A percentile compares a stretch with the other conserved stretches of the same genome.
These are phyloP conservation scores for Heliosperma pusillum DNA, from an alignment of 148 eudicot species.

Conservation along the genomic window DNA sequence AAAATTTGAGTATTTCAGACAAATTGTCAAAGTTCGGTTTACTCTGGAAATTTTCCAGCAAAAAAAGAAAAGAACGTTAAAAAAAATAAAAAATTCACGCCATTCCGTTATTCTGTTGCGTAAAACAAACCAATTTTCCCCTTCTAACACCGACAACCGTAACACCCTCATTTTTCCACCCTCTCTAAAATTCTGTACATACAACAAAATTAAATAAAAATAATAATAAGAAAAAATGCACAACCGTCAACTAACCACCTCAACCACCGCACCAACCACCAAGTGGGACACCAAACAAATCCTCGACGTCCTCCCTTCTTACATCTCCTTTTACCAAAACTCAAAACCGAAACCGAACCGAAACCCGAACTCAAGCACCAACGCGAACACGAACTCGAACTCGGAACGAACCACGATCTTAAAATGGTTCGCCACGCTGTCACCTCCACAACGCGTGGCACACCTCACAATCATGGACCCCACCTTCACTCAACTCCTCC, in stretches of 20 bases:
- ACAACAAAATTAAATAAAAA: too few species aligned
- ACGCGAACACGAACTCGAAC: slow-evolving; percentile 15
- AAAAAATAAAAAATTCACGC: too few species aligned
- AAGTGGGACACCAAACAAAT: slow-evolving; percentile 51
- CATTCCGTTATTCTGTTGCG: too few species aligned
- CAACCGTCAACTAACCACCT: slow-evolving; percentile 17
- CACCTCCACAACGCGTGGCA: slow-evolving; percentile 63
- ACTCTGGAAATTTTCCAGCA: too few species aligned
- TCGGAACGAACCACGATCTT: slow-evolving; percentile 44
- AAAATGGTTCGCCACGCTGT: slow-evolving; percentile 73
- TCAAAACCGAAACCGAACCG: slow-evolving; percentile 4
- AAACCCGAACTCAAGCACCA: slow-evolving; percentile 12
- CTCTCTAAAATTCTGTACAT: too few species aligned
- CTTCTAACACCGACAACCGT: too few species aligned
- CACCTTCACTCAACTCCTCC: slow-evolving; percentile 50
- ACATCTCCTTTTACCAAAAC: slow-evolving; percentile 76
- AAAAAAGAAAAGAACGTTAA: too few species aligned
- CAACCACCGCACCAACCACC: slow-evolving; percentile 18
- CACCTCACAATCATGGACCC: slow-evolving; percentile 61
- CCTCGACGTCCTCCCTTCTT: slow-evolving; percentile 72
- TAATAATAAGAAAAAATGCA: background rate
- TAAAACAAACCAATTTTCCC: too few species aligned
- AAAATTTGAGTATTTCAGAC: too few species aligned
- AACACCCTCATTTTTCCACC: too few species aligned
- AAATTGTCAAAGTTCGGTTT: too few species aligned